phyloP scores from a whole-genome alignment of 306 rosid genomes.

The Rosa chinensis region DNA sequence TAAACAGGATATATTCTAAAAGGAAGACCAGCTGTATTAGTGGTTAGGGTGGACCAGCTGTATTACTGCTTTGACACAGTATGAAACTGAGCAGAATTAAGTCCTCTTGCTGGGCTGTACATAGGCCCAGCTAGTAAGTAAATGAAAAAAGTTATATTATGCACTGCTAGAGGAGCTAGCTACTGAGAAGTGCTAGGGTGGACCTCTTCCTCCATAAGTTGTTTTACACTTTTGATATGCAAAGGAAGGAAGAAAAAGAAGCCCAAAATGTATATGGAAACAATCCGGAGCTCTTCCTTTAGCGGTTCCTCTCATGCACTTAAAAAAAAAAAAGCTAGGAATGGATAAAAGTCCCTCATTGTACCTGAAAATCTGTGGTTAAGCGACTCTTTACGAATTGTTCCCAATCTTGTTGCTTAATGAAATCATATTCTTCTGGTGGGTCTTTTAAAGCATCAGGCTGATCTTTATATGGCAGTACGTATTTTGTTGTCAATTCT shows the following conservation, averaged over 20 bases:
- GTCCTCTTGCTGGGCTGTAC: not conserved
- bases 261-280: not conserved
- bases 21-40: not conserved
- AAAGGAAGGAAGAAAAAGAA: not conserved
- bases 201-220: not conserved
- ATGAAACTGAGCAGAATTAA: not conserved
- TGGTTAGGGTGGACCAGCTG: not conserved
- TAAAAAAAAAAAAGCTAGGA: not conserved
- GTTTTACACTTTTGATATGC: not conserved
- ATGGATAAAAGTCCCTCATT: not conserved
- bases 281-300: not conserved
- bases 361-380: slow-evolving; percentile 18
- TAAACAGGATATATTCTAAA: not conserved
- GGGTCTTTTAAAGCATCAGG: slow-evolving; percentile 11
- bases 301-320: not conserved
- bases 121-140: not conserved
- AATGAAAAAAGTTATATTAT: not conserved
- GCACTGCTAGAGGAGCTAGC: not conserved
- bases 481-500: slow-evolving; percentile 9
- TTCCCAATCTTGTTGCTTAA: slow-evolving; percentile 13
- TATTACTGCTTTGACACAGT: not conserved
- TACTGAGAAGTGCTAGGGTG: not conserved
- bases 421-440: slow-evolving; percentile 17
- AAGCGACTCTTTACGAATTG: slow-evolving; percentile 14
- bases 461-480: slow-evolving; percentile 11